Conservation (phyloP, 805 yeast genomes). For the Myxozyma vanderwaltii region DNA sequence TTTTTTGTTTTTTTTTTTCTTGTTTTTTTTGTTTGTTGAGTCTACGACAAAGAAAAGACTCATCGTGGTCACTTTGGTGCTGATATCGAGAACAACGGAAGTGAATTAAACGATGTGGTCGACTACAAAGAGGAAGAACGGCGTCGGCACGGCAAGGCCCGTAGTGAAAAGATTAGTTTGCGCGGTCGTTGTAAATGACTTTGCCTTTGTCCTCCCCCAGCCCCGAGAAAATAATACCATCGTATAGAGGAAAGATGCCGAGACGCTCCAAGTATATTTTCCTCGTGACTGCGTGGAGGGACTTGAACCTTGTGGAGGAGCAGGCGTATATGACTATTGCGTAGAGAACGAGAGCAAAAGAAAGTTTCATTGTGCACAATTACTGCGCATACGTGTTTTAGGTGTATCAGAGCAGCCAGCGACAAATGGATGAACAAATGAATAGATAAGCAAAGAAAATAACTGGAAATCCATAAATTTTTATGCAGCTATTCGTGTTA, state of each 20-base stretch:
- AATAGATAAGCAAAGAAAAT: too few relatives aligned
- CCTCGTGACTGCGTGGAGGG: too few relatives aligned
- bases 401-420: too few relatives aligned
- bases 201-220: slow-evolving; percentile 5
- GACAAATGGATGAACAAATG: too few relatives aligned
- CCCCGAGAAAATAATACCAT: slow-evolving; percentile 11
- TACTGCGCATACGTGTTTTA: too few relatives aligned
- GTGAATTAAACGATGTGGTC: slow-evolving; percentile 9
- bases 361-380: too few relatives aligned
- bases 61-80: slow-evolving; percentile 3
- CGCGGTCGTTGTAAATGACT: neutral
- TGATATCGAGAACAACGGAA: neutral
- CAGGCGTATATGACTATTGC: neutral
- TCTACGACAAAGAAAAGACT: slow-evolving; percentile 1
- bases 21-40: too few relatives aligned
- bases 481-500: too few relatives aligned
- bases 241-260: slow-evolving; percentile 8
- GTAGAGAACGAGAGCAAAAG: neutral
- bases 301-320: too few relatives aligned
- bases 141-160: neutral
- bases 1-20: too few relatives aligned
- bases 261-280: too few relatives aligned
- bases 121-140: slow-evolving; percentile 4
- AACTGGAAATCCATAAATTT: too few relatives aligned
- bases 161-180: slow-evolving; percentile 6